phyloP scores from a whole-genome alignment of 208 protist species.

The Novymonas esmeraldas region DNA sequence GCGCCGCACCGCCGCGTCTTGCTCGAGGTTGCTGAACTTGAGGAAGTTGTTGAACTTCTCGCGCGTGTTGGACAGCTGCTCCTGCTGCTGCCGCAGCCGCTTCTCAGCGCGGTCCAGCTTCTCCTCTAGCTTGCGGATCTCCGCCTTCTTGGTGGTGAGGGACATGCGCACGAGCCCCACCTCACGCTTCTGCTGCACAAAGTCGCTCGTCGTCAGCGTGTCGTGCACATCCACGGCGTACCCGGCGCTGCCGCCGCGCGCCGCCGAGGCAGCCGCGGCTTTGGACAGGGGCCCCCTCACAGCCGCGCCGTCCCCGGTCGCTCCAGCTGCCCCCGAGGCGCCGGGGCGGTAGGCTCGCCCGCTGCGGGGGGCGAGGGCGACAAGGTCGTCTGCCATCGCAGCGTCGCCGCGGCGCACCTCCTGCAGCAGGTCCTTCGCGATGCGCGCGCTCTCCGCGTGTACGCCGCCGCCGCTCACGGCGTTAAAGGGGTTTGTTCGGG shows the following conservation, averaged over 20 bases:
- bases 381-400: slow-evolving; percentile 59
- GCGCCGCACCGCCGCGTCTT: slow-evolving; percentile 94
- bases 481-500: slow-evolving; percentile 2
- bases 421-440: slow-evolving; percentile 53
- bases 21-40: slow-evolving; percentile 95
- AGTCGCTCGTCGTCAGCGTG: slow-evolving; percentile 72
- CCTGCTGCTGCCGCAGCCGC: slow-evolving; percentile 90
- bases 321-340: not conserved
- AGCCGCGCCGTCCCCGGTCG: not conserved
- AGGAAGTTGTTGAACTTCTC: slow-evolving; percentile 95
- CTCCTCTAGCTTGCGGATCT: slow-evolving; percentile 95
- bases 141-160: slow-evolving; percentile 91
- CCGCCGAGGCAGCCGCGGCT: not conserved
- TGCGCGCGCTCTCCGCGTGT: slow-evolving; percentile 17
- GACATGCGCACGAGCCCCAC: slow-evolving; percentile 96
- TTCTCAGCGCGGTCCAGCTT: slow-evolving; percentile 91
- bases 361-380: slow-evolving; percentile 36
- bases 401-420: slow-evolving; percentile 71
- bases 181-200: slow-evolving; percentile 95
- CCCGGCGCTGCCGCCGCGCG: slow-evolving; percentile 1
- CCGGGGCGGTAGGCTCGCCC: slow-evolving; percentile 8
- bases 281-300: not conserved
- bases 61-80: slow-evolving; percentile 92
- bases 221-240: slow-evolving; percentile 20
- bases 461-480: not conserved